Base-by-base conservation (phyloP, 257 asterid species). In the Primulina tabacum region DNA sequence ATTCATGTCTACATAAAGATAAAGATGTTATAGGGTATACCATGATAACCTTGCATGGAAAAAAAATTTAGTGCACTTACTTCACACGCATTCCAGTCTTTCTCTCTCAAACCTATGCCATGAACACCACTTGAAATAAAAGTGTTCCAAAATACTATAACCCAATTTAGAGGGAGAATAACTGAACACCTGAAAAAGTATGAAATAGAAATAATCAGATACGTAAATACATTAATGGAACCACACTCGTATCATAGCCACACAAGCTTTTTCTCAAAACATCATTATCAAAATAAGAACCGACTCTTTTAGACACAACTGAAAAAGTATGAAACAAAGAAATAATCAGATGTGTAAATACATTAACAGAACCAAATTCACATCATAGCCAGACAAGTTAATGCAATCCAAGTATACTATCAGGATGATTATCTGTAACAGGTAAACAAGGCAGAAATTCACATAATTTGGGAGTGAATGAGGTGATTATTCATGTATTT, bases 111-210 rank as follows among this genome's bases (percentile, higher is more conserved):
- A 43, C 53, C 53, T 11, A 21, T 21, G 71, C 92, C 88, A 61
- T 83, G 83, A 82, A 91, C 97, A 80, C 97, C 96, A 60, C 75
- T 84, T 65, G 86, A 78, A 43, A 86, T 75, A 18, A 32, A 69
- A 69, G 83, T 43, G 67, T 58, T 71, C 98, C 98, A 92, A 80
- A 92, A 88, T 77, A 79, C 83, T 80, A 81, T 90, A 47, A 84
- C 88, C 98, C 98, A 90, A 82, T 87, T 80, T 69, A 92, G 72
- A 37, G 98, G 97, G 50, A 92, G 85, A 81, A 92, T 75, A 64
- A 92, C 76, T 67, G 96, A 85, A 85, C 89, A 90, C 83, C 96
- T 92, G 86, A 69, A 74, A 60, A 71, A 76, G 0, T 21, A 21
- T 21, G 24, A 21, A 21, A 21, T 34, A 62, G 47, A 78, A 28